Base-by-base conservation (phyloP, 2,329 filamentous ascomycete genomes). In the Ophioceras dolichostomum region DNA sequence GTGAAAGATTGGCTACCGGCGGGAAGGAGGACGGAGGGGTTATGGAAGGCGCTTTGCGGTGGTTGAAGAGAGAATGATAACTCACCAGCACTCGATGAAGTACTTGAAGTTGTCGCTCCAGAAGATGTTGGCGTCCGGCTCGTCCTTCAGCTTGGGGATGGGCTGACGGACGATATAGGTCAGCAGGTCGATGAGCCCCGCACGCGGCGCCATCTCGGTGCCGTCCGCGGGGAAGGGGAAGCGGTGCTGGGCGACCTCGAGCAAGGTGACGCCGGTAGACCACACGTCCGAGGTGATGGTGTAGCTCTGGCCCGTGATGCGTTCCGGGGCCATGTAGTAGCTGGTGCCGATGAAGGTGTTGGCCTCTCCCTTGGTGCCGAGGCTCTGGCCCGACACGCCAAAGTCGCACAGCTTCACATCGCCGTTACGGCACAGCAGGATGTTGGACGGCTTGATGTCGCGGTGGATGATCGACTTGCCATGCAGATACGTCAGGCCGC, bases 21-120 rank as follows among this genome's bases (percentile, higher is more conserved):
- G 14, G 2, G 26, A 32, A 21, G 22, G 28, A 28, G 10, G 12
- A 26, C 8, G 19, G 18, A 5, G n/a, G 26, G 17, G 14, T n/a
- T 32, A 32, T n/a, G n/a, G n/a, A n/a, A n/a, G n/a, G n/a, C n/a
- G n/a, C n/a, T n/a, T n/a, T n/a, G n/a, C n/a, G n/a, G n/a, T n/a
- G n/a, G n/a, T n/a, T n/a, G n/a, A n/a, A n/a, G n/a, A n/a, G n/a
- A n/a, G n/a, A n/a, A n/a, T n/a, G n/a, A n/a, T 14, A 39, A 79
- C 85, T 56, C 74, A 96, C 89, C 91, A 96, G 75, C 88, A 95
- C 63, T 95, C 88, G 50, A 98, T 95, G 51, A 98, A 98, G 58
- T 95, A 95, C 59, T 98, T 98, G 63, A 98, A 96, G 54, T 84
- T 94, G 49, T 93, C 84, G 49, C 84, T 94, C 91, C 91, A 98